phyloP scores from a whole-genome alignment of 768 basidiomycete species.

The Leccinum sublutescens region DNA sequence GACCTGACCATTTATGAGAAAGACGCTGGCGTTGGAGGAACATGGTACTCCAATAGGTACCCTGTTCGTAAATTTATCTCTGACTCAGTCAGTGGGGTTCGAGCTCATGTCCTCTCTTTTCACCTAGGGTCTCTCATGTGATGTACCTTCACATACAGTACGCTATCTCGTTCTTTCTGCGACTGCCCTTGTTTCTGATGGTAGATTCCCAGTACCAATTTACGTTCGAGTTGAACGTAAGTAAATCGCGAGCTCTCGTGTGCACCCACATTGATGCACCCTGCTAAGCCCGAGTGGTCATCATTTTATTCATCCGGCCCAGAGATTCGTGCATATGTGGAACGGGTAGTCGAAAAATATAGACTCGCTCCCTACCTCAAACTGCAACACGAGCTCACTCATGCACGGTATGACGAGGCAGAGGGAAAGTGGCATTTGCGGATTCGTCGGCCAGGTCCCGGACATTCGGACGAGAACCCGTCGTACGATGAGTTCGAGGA shows the following conservation, averaged over 20 bases:
- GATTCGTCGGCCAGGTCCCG: conserved; percentile 36
- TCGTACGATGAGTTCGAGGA: conserved; percentile 22
- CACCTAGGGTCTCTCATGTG: conserved; percentile 55
- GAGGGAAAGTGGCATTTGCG: conserved; percentile 56
- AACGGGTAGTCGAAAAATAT: conserved; percentile 57
- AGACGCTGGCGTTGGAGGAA: conserved; percentile 56
- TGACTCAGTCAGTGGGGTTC: not conserved
- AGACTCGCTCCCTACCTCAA: conserved; percentile 52
- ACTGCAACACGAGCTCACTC: conserved; percentile 51
- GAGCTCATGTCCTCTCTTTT: not conserved
- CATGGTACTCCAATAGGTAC: conserved; percentile 58
- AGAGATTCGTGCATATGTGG: conserved; percentile 57
- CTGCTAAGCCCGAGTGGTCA: conserved; percentile 41
- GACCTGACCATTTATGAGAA: conserved; percentile 60
- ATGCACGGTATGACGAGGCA: conserved; percentile 49
- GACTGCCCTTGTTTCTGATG: not conserved
- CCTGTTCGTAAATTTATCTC: conserved; percentile 35
- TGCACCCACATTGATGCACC: not conserved
- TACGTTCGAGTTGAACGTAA: conserved; percentile 53
- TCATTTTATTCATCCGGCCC: conserved; percentile 57
- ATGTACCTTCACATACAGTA: conserved; percentile 57
- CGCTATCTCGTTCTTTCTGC: conserved; percentile 17
- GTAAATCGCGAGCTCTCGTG: not conserved
- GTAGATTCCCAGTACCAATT: conserved; percentile 48
- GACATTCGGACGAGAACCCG: conserved; percentile 13